Base-by-base conservation (phyloP, 2,329 filamentous ascomycete genomes). In the Cordyceps pruinosa region DNA sequence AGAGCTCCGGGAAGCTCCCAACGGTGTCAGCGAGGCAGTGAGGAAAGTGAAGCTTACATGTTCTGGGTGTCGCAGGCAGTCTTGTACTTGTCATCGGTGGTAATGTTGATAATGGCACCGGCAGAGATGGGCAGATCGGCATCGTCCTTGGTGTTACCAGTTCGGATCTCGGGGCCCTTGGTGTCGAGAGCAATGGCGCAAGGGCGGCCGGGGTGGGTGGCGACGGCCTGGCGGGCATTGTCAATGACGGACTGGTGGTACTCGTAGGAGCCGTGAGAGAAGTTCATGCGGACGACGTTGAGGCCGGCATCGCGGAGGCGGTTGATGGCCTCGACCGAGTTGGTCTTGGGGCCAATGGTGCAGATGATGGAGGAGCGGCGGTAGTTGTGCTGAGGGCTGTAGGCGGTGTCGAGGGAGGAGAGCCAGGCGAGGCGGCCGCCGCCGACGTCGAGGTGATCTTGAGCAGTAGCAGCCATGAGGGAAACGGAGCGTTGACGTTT, bases 201-300 rank as follows among this genome's bases (percentile, higher is more conserved):
- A 66, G 92, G 94, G 64, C 94, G 90, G 65, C 94, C 94, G 28
- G 80, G 69, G 75, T 91, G 84, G 59, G 78, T 73, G 70, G 81
- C 84, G 79, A 96, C 92, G 64, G 94, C 94, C 71, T 88, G 83
- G 70, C 91, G 90, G 66, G 93, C 84, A 78, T 99, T 87, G 81
- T 99, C 90, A 70, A 99, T 97, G 72, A 99, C 94, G 62, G 90
- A 93, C 82, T 97, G 90, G 79, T 96, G 92, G 80, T 97, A 99
- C 78, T 92, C 92, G 76, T 97, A 94, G 65, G 71, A 72, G 60
- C 73, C 73, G 63, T 75, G 91, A 89, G 73, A 96, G 75, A 97
- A 97, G 88, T 99, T 99, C 94, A 99, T 99, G 79, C 94, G 93
- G 66, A 97, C 94, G 66, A 99, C 91, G 77, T 97, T 97, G 69